These are phyloP conservation scores for Corylus heterophylla DNA, from an alignment of 306 rosid species.

Conservation along the genomic window DNA sequence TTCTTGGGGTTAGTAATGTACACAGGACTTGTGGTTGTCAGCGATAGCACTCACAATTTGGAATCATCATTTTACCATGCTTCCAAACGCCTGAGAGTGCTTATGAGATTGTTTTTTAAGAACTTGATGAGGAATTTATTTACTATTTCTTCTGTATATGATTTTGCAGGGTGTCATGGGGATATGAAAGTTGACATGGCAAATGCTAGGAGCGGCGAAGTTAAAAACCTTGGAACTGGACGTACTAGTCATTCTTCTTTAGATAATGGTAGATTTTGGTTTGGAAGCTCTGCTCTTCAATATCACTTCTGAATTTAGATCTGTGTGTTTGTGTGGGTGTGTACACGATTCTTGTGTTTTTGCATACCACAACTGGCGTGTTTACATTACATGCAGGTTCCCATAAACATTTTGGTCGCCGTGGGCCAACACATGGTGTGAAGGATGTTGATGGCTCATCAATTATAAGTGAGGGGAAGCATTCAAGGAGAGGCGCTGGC, in stretches of 20 bases:
- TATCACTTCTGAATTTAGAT: constrained; percentile 1
- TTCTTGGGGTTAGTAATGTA: not conserved
- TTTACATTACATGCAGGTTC: constrained; percentile 41
- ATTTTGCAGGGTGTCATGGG: constrained; percentile 33
- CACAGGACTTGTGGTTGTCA: not conserved
- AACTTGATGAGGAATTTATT: constrained; percentile 7
- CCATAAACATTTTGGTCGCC: constrained; percentile 58
- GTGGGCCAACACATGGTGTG: constrained; percentile 46
- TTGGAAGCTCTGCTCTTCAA: constrained; percentile 11
- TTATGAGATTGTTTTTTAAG: not conserved
- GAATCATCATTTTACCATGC: not conserved
- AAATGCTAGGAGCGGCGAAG: constrained; percentile 44
- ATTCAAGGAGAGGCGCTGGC: constrained; percentile 47
- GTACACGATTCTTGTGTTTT: not conserved
- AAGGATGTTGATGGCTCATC: constrained; percentile 59
- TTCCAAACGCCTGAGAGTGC: constrained; percentile 1
- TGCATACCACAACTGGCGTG: constrained; percentile 10
- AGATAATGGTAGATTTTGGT: constrained; percentile 54
- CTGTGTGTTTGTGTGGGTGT: not conserved
- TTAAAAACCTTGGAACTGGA: constrained; percentile 40
- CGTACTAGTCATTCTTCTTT: constrained; percentile 42
- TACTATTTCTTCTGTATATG: constrained; percentile 15
- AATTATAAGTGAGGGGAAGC: constrained; percentile 60
- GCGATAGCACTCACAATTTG: not conserved
- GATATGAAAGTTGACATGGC: constrained; percentile 36